Percentiles rank a stretch among this genome's conserved stretches.
phyloP scores from a whole-genome alignment of 2,329 filamentous ascomycete species.

The Westerdykella sp. region DNA sequence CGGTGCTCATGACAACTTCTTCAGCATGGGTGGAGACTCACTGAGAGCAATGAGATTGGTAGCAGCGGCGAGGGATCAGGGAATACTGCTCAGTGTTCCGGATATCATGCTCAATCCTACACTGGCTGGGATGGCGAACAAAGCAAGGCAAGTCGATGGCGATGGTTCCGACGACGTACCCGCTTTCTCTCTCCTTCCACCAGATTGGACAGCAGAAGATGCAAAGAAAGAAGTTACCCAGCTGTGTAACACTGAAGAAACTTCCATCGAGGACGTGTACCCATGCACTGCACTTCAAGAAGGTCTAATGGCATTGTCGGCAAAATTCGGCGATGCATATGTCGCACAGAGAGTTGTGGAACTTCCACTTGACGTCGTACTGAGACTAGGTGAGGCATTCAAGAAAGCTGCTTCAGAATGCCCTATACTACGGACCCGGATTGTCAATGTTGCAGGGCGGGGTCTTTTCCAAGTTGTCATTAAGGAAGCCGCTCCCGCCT shows the following conservation, averaged over 20 bases:
- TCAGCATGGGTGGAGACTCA: slow-evolving; percentile 47
- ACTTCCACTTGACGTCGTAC: slow-evolving; percentile 27
- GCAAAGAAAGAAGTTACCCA: slow-evolving; percentile 35
- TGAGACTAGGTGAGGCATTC: slow-evolving; percentile 34
- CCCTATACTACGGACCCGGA: slow-evolving; percentile 37
- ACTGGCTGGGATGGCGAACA: slow-evolving; percentile 43
- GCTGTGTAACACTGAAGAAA: slow-evolving; percentile 22
- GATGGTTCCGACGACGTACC: slow-evolving; percentile 18
- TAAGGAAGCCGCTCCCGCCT: slow-evolving; percentile 25
- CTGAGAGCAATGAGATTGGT: slow-evolving; percentile 53
- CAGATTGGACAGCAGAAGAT: slow-evolving; percentile 22
- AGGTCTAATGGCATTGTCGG: slow-evolving; percentile 37
- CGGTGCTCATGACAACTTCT: slow-evolving; percentile 37
- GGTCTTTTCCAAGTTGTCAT: slow-evolving; percentile 38
- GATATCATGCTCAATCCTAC: slow-evolving; percentile 49
- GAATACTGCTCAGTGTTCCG: slow-evolving; percentile 48
- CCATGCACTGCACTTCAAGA: slow-evolving; percentile 41
- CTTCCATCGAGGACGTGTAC: slow-evolving; percentile 36
- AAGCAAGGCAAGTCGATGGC: slow-evolving; percentile 17
- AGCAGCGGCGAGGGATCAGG: slow-evolving; percentile 46
- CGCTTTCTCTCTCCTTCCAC: slow-evolving; percentile 30
- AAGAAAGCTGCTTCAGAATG: slow-evolving; percentile 25
- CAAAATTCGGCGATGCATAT: slow-evolving; percentile 34
- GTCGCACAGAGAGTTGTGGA: slow-evolving; percentile 34
- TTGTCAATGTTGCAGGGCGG: slow-evolving; percentile 32